Base-by-base conservation (phyloP, 495 filamentous ascomycete species). In the Alectoria sarmentosa region DNA sequence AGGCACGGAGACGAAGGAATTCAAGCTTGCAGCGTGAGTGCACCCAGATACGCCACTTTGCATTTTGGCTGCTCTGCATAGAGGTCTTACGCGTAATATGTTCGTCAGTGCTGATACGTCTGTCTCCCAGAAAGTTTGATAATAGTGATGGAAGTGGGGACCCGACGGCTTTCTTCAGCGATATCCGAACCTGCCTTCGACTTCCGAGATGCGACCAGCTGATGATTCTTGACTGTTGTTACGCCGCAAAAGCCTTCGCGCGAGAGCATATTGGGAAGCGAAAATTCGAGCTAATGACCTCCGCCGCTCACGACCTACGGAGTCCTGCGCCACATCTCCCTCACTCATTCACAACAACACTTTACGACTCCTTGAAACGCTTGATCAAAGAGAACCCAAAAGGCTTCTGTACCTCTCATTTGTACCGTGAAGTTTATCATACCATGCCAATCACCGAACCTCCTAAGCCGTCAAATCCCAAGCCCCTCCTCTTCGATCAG, bases 211-310 rank as follows among this genome's bases (percentile, higher is more conserved):
- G 69, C 44, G 70, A 72, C 23, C 66, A 69, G 38, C 65, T 72
- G 5, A 23, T 72, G 41, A 72, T 72, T 42, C 38, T 72, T 30
- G 70, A 72, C 41, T 71, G 70, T 48, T 72, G 70, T 60, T 65
- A 36, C 44, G 70, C 69, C 19, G 66, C 66, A 2, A 67, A 56
- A 61, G 69, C 70, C 1, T 72, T 67, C 58, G 34, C 39, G 9
- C 61, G 61, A 5, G 61, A 67, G 8, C 46, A 60, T 38, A 44
- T 63, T 14, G 70, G 70, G 11, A 72, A 67, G 52, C 62, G 64
- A 1, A 72, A 71, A 42, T 72, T 72, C 37, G 70, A 72, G 65
- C 62, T 72, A 4, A 41, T 72, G 58, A 63, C 70, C 21, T 70
- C 70, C 6, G 52, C 70, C 11, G 61, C 57, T 28, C 36, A 44